Evolutionary conservation across 768 basidiomycete species (phyloP).

Genomic region (Leccinum imitatum): DNA sequence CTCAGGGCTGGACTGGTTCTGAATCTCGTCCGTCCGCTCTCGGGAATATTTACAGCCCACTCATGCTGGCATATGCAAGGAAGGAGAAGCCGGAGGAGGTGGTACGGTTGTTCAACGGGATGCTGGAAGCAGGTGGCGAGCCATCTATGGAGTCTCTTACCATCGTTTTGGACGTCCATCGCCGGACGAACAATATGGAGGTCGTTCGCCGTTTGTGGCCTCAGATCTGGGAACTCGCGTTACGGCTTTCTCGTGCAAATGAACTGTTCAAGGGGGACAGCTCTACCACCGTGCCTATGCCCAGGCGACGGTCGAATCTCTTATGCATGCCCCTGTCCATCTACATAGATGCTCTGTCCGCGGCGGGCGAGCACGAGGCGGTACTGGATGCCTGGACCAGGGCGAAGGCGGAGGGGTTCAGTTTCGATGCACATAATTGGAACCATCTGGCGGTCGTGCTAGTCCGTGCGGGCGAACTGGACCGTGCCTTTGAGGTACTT

Average conservation of each 20-base stretch:
- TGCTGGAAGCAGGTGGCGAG: slow-evolving; percentile 52
- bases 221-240: slow-evolving; percentile 58
- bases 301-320: slow-evolving; percentile 46
- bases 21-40: slow-evolving; percentile 44
- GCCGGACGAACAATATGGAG: slow-evolving; percentile 53
- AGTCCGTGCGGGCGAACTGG: slow-evolving; percentile 76
- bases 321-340: slow-evolving; percentile 79
- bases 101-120: slow-evolving; percentile 53
- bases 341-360: slow-evolving; percentile 73
- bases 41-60: slow-evolving; percentile 58
- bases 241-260: slow-evolving; percentile 38
- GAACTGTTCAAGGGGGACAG: slow-evolving; percentile 32
- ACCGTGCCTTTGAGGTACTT: slow-evolving; percentile 79
- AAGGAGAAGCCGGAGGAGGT: slow-evolving; percentile 49
- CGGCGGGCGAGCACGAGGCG: slow-evolving; percentile 56
- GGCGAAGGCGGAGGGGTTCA: slow-evolving; percentile 61
- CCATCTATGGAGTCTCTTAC: slow-evolving; percentile 62
- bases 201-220: slow-evolving; percentile 66
- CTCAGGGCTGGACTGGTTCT: slow-evolving; percentile 37
- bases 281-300: slow-evolving; percentile 1
- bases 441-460: slow-evolving; percentile 78
- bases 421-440: slow-evolving; percentile 90
- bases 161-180: slow-evolving; percentile 70
- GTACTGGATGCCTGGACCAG: slow-evolving; percentile 68
- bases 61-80: slow-evolving; percentile 53